Conservation (phyloP, 805 yeast species). For the Sugiyamaella lignohabitans region DNA sequence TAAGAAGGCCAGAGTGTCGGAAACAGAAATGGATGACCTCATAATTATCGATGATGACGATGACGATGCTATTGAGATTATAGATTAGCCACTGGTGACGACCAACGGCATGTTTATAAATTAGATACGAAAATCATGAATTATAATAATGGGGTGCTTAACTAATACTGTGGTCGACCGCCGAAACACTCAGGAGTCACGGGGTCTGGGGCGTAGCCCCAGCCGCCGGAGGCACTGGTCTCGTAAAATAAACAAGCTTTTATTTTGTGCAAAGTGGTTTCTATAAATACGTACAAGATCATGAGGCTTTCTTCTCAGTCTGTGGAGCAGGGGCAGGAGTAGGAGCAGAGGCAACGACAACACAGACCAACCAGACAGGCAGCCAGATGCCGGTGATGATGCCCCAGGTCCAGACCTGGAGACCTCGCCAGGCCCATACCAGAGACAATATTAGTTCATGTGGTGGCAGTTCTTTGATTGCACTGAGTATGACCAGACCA, state of each 20-base stretch:
- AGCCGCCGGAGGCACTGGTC: too few relatives aligned
- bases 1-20: slow-evolving; percentile 13
- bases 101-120: not conserved
- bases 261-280: too few relatives aligned
- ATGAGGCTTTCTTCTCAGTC: too few relatives aligned
- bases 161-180: too few relatives aligned
- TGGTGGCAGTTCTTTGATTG: slow-evolving; percentile 23
- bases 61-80: slow-evolving; percentile 16
- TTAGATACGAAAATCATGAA: too few relatives aligned
- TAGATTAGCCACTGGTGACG: slow-evolving; percentile 3
- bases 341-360: too few relatives aligned
- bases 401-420: slow-evolving; percentile 84
- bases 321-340: too few relatives aligned
- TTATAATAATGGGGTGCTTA: too few relatives aligned
- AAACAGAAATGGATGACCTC: slow-evolving; percentile 2
- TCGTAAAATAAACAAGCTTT: too few relatives aligned
- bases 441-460: slow-evolving; percentile 45
- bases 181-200: too few relatives aligned
- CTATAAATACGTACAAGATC: too few relatives aligned
- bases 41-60: slow-evolving; percentile 17
- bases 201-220: too few relatives aligned
- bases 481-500: slow-evolving; percentile 30
- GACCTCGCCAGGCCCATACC: slow-evolving; percentile 55
- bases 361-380: slow-evolving; percentile 61
- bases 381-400: slow-evolving; percentile 69